Conservation (phyloP, 1,139 yeast genomes). For the Blastobotrys malaysiensis region DNA sequence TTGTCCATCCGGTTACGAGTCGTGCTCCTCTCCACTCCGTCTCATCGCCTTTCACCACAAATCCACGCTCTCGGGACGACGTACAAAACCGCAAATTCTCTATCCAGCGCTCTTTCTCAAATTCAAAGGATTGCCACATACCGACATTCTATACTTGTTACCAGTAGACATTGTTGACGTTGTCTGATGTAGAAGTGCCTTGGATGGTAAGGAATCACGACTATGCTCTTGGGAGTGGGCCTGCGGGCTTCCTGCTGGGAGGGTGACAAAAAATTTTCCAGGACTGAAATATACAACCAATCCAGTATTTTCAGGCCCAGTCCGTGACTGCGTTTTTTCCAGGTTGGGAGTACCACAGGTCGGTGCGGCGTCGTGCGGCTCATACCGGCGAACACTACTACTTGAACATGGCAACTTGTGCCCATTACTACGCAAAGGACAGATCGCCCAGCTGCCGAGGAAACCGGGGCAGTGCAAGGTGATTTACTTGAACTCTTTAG, state of each 20-base stretch:
- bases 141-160: conserved; percentile 99
- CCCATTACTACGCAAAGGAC: background rate
- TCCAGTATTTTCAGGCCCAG: background rate
- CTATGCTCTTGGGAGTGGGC: background rate
- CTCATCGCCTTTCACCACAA: too few relatives aligned
- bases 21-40: background rate
- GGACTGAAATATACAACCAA: background rate
- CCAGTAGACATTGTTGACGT: conserved; percentile 55
- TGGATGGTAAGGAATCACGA: background rate
- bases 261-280: background rate
- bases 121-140: conserved; percentile 40
- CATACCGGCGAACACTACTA: background rate
- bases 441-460: too few relatives aligned
- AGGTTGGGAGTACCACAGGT: background rate
- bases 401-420: background rate
- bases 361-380: background rate
- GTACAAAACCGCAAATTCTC: conserved; percentile 3
- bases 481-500: background rate
- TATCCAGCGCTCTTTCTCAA: conserved; percentile 1
- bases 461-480: too few relatives aligned
- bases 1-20: background rate
- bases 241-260: background rate
- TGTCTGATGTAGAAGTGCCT: conserved; percentile 1
- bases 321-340: background rate
- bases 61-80: too few relatives aligned